These are phyloP conservation scores for Laguncularia racemosa DNA, from an alignment of 345 rosid genomes.

Conservation along the genomic window DNA sequence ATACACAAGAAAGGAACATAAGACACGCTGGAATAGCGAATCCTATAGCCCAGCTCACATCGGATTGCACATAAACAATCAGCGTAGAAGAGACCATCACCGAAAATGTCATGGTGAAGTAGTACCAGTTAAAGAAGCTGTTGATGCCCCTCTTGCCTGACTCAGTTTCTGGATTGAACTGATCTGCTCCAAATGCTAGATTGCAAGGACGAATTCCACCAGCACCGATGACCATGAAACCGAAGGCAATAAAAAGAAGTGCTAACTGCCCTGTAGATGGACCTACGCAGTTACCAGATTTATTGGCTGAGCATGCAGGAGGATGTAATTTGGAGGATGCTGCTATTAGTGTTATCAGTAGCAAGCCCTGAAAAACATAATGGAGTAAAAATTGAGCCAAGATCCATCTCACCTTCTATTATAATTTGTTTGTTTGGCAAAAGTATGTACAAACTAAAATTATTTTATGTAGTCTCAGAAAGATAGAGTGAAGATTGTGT, in stretches of 20 bases:
- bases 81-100: constrained; percentile 29
- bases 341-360: constrained; percentile 10
- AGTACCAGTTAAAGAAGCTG: constrained; percentile 61
- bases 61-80: constrained; percentile 41
- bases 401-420: neutral
- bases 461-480: too few relatives aligned
- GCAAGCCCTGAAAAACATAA: constrained; percentile 15
- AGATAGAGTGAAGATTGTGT: too few relatives aligned
- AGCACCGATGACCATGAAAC: constrained; percentile 17
- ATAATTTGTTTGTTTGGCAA: neutral
- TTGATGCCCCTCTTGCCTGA: constrained; percentile 27
- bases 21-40: constrained; percentile 38
- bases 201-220: constrained; percentile 51
- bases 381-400: neutral
- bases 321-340: constrained; percentile 15
- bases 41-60: constrained; percentile 52
- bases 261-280: constrained; percentile 14
- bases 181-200: constrained; percentile 52
- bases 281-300: neutral
- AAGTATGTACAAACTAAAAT: too few relatives aligned
- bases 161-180: constrained; percentile 34
- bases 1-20: constrained; percentile 28
- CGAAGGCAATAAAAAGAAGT: constrained; percentile 2
- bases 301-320: neutral
- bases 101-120: constrained; percentile 35